phyloP scores from a whole-genome alignment of 352 stramenopile genomes.

The Globisporangium cystogenes region DNA sequence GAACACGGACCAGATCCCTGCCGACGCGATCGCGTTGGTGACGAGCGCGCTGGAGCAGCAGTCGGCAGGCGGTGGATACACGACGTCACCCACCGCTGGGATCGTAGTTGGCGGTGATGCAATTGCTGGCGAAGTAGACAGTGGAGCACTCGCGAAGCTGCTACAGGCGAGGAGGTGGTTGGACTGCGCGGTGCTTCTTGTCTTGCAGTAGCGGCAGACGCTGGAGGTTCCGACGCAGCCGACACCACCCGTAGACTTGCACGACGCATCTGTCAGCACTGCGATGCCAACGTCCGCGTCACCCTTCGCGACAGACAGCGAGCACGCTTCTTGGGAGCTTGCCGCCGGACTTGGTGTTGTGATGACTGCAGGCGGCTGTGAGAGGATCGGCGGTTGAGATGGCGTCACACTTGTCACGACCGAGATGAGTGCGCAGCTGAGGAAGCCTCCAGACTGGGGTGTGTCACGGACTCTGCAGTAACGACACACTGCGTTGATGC shows the following conservation, averaged over 20 bases:
- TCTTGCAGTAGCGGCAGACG: constrained; percentile 36
- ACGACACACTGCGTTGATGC: constrained; percentile 13
- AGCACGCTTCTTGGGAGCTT: constrained; percentile 1
- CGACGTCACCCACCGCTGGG: not conserved
- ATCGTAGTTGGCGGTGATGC: not conserved
- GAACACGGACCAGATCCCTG: constrained; percentile 8
- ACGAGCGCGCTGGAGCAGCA: constrained; percentile 3
- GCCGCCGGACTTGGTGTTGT: not conserved
- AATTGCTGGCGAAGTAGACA: not conserved
- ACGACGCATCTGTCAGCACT: constrained; percentile 20
- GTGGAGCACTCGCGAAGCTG: not conserved
- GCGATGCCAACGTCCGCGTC: constrained; percentile 20
- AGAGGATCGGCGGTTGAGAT: not conserved
- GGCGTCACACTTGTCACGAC: not conserved
- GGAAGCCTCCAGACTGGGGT: constrained; percentile 20
- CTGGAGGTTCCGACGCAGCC: constrained; percentile 23
- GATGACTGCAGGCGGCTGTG: too few species aligned
- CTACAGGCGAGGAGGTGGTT: constrained; percentile 12
- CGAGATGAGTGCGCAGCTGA: constrained; percentile 16
- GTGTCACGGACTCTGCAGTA: constrained; percentile 36
- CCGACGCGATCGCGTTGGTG: not conserved
- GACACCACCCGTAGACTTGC: constrained; percentile 13
- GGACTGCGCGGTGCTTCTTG: constrained; percentile 17
- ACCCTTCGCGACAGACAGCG: constrained; percentile 7
- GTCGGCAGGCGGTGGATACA: not conserved